A percentile compares a stretch with the other conserved stretches of the same genome.
Conservation (phyloP, 352 stramenopile genomes). For the Pythium volutum region DNA sequence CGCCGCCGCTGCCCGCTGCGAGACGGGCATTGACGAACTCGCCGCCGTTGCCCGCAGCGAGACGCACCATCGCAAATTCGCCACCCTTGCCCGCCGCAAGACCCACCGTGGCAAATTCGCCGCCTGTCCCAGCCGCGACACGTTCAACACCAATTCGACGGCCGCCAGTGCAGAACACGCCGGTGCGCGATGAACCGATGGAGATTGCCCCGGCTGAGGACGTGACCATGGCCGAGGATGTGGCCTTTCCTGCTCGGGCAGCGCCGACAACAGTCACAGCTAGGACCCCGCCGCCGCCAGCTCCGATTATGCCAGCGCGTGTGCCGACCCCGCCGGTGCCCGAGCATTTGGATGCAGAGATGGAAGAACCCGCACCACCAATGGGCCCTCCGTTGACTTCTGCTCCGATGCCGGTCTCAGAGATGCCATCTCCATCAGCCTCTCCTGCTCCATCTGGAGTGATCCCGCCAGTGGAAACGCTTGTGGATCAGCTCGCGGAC, state of each 20-base stretch:
- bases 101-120: background rate
- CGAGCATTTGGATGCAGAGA: slow-evolving; percentile 21
- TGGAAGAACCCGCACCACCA: slow-evolving; percentile 9
- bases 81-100: background rate
- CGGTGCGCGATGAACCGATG: slow-evolving; percentile 24
- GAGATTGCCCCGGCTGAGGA: slow-evolving; percentile 15
- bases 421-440: slow-evolving; percentile 6
- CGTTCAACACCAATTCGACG: background rate
- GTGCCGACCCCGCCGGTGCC: slow-evolving; percentile 3
- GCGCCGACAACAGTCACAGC: slow-evolving; percentile 1
- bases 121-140: background rate
- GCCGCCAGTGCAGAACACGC: slow-evolving; percentile 2
- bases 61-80: slow-evolving; percentile 37
- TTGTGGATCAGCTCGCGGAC: slow-evolving; percentile 61
- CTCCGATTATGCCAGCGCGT: background rate
- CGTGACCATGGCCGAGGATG: slow-evolving; percentile 19
- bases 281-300: background rate
- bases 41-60: slow-evolving; percentile 29
- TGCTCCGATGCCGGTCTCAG: slow-evolving; percentile 4
- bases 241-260: background rate
- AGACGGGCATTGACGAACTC: too few relatives aligned
- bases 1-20: slow-evolving; percentile 31
- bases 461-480: slow-evolving; percentile 38
- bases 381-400: slow-evolving; percentile 3
- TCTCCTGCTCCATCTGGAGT: slow-evolving; percentile 1